Conservation (phyloP, 2,329 filamentous ascomycete species). For the Eurotiales sp. region DNA sequence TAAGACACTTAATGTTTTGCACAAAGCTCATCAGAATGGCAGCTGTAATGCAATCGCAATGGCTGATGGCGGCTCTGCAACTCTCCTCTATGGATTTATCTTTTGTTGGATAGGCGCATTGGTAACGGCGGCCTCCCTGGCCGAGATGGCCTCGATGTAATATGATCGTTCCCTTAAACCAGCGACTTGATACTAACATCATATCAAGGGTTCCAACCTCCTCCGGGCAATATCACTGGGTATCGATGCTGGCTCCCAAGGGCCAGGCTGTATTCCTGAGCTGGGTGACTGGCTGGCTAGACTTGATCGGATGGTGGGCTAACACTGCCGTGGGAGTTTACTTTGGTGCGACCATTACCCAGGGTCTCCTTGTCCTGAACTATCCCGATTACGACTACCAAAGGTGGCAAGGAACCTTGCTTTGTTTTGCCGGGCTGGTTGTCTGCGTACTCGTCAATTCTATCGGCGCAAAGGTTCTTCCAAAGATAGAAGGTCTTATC, state of each 20-base stretch:
- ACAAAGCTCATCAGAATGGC: background rate
- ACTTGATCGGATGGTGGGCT: conserved; percentile 42
- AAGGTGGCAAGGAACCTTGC: conserved; percentile 49
- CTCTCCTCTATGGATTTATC: conserved; percentile 31
- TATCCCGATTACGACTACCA: conserved; percentile 33
- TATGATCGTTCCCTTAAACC: background rate
- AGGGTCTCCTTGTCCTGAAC: conserved; percentile 37
- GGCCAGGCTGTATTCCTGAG: conserved; percentile 34
- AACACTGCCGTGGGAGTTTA: conserved; percentile 37
- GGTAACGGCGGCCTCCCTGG: conserved; percentile 24
- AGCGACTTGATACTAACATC: background rate
- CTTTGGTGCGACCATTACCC: conserved; percentile 31
- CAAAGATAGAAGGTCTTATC: conserved; percentile 47
- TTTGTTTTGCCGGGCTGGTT: conserved; percentile 43
- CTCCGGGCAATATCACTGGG: conserved; percentile 41
- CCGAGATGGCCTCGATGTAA: conserved; percentile 34
- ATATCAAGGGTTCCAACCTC: conserved; percentile 30
- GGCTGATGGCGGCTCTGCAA: conserved; percentile 27
- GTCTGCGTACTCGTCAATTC: conserved; percentile 43
- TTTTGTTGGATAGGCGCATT: conserved; percentile 30
- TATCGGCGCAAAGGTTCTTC: conserved; percentile 40
- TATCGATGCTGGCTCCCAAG: conserved; percentile 37
- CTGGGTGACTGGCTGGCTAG: conserved; percentile 41
- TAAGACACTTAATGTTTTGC: background rate
- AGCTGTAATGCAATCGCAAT: background rate